These are phyloP conservation scores for Paracoccidioides lutzii DNA, from an alignment of 2,329 filamentous ascomycete genomes.

Conservation along the genomic window DNA sequence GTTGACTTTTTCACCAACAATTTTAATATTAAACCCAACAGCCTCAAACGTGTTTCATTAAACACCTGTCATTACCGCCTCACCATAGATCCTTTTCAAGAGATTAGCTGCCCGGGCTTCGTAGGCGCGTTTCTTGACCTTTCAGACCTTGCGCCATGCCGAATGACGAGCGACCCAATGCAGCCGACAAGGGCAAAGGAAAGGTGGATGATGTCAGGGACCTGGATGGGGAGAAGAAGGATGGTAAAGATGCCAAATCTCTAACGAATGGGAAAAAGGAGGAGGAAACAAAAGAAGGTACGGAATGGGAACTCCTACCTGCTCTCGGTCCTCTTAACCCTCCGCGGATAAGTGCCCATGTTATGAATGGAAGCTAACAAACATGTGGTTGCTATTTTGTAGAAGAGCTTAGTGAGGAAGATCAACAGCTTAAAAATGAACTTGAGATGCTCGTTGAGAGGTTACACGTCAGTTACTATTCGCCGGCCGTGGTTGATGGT, in stretches of 20 bases:
- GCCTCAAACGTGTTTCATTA: neutral
- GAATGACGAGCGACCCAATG: slow-evolving; percentile 74
- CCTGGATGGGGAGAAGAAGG: slow-evolving; percentile 40
- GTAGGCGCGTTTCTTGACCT: neutral
- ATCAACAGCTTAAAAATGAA: slow-evolving; percentile 95
- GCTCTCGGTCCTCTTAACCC: neutral
- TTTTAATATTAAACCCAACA: neutral
- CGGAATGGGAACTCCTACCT: slow-evolving; percentile 18
- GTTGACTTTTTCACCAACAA: neutral
- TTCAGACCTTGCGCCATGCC: slow-evolving; percentile 49
- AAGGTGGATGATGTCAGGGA: slow-evolving; percentile 65
- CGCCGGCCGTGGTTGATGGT: neutral
- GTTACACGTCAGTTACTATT: slow-evolving; percentile 52
- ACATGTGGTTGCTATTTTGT: slow-evolving; percentile 23
- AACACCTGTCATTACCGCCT: neutral
- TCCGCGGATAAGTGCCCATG: neutral
- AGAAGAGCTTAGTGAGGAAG: slow-evolving; percentile 94
- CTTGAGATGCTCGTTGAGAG: slow-evolving; percentile 96
- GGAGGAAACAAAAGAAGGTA: slow-evolving; percentile 52
- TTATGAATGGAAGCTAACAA: slow-evolving; percentile 17
- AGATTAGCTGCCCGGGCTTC: neutral
- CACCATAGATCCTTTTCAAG: neutral
- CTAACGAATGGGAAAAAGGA: slow-evolving; percentile 64
- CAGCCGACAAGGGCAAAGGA: slow-evolving; percentile 89
- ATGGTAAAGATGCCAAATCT: slow-evolving; percentile 55